Conservation (phyloP, 225 moss, liverwort and hornwort genomes). For the Takakia lepidozioides region DNA sequence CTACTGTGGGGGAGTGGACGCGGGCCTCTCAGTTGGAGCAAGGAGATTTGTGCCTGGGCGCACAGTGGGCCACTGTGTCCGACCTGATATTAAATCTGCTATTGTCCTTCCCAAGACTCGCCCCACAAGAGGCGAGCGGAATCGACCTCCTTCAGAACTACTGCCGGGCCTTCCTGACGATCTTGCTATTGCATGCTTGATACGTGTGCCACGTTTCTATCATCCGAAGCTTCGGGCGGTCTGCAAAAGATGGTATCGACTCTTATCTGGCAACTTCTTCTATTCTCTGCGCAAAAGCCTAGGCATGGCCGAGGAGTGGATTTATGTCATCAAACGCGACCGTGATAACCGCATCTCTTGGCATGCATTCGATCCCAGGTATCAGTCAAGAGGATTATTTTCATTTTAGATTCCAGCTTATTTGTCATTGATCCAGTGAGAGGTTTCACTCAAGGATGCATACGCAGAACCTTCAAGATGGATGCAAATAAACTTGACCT, state of each 20-base stretch:
- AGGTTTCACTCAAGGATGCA: no score
- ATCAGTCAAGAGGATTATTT: no score
- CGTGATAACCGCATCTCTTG: constrained; percentile 94
- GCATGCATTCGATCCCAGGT: constrained; percentile 99
- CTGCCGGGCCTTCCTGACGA: constrained; percentile 97
- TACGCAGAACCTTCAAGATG: no score
- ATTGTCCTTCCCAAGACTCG: constrained; percentile 79
- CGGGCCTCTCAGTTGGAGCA: constrained; percentile 84
- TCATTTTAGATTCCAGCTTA: neutral
- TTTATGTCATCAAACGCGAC: constrained; percentile 95
- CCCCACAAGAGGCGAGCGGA: constrained; percentile 80
- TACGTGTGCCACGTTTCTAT: constrained; percentile 80
- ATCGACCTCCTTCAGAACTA: constrained; percentile 80
- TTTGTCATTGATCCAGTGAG: no score
- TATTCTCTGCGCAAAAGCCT: constrained; percentile 80
- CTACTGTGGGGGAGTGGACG: constrained; percentile 96
- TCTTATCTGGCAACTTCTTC: constrained; percentile 93
- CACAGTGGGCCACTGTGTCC: constrained; percentile 86
- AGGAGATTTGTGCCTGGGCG: constrained; percentile 88
- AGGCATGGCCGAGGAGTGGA: constrained; percentile 99
- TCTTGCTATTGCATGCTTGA: constrained; percentile 97
- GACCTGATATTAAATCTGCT: constrained; percentile 93
- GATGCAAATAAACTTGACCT: no score
- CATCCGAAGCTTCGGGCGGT: constrained; percentile 91
- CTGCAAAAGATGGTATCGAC: constrained; percentile 97